Conservation (phyloP, 2,329 filamentous ascomycete genomes). For the Xylariaceae sp. region DNA sequence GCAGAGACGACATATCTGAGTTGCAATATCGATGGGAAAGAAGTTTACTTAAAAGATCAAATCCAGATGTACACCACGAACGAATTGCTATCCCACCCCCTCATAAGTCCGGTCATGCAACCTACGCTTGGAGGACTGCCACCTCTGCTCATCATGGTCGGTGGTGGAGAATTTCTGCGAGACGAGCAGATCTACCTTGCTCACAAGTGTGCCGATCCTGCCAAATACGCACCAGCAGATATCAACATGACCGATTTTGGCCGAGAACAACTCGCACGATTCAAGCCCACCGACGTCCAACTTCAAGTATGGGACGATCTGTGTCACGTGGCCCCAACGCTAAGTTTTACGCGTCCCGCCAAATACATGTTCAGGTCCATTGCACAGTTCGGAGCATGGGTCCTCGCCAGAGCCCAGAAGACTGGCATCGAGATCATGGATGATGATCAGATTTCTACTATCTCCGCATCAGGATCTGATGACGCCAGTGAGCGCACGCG, state of each 20-base stretch:
- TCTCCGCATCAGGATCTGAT: conserved; percentile 58
- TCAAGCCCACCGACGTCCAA: conserved; percentile 84
- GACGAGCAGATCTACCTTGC: conserved; percentile 96
- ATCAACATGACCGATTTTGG: conserved; percentile 62
- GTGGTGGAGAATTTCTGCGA: conserved; percentile 82
- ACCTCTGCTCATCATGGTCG: conserved; percentile 80
- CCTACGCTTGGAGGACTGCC: conserved; percentile 86
- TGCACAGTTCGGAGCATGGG: conserved; percentile 92
- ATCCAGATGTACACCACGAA: conserved; percentile 88
- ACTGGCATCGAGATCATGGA: conserved; percentile 77
- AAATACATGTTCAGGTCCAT: conserved; percentile 95
- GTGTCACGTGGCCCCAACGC: conserved; percentile 85
- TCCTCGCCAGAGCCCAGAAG: conserved; percentile 77
- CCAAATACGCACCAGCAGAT: conserved; percentile 68
- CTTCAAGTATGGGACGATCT: conserved; percentile 95
- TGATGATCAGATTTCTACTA: conserved; percentile 73
- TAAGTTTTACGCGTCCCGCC: conserved; percentile 94
- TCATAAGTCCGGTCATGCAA: conserved; percentile 87
- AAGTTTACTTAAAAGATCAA: conserved; percentile 79
- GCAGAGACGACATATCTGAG: conserved; percentile 47
- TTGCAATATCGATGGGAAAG: conserved; percentile 68
- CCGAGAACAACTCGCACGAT: conserved; percentile 58
- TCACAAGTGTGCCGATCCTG: conserved; percentile 87
- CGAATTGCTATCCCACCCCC: conserved; percentile 76
- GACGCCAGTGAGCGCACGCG: conserved; percentile 21